phyloP scores from a whole-genome alignment of 768 basidiomycete species.

The Termitomyces sp. region DNA sequence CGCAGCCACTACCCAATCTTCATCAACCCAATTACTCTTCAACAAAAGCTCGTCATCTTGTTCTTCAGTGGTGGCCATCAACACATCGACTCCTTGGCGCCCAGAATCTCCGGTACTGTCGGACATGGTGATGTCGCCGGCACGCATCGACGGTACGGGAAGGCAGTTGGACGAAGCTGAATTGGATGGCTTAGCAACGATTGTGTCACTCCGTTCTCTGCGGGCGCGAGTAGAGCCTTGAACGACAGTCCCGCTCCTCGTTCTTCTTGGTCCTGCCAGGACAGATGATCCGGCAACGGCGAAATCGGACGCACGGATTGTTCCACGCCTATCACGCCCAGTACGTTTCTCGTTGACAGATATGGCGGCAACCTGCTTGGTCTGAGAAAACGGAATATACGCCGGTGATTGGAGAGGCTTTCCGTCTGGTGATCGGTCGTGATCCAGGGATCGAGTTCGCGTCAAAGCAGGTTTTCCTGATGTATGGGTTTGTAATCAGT shows the following conservation, averaged over 20 bases:
- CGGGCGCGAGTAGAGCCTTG: slow-evolving; percentile 10
- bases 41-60: slow-evolving; percentile 14
- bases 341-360: slow-evolving; percentile 7
- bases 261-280: slow-evolving; percentile 26
- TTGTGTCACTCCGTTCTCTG: slow-evolving; percentile 18
- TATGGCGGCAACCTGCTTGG: neutral
- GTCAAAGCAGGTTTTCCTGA: neutral
- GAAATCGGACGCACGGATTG: slow-evolving; percentile 45
- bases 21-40: slow-evolving; percentile 18
- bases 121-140: slow-evolving; percentile 6
- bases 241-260: slow-evolving; percentile 45
- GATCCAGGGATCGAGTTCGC: slow-evolving; percentile 11
- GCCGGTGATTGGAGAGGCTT: slow-evolving; percentile 10
- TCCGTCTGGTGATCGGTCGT: neutral
- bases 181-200: slow-evolving; percentile 12
- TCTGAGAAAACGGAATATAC: slow-evolving; percentile 8
- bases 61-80: slow-evolving; percentile 14
- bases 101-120: neutral
- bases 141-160: slow-evolving; percentile 1
- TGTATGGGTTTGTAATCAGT: neutral
- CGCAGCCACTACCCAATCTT: slow-evolving; percentile 30
- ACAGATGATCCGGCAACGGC: slow-evolving; percentile 9
- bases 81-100: slow-evolving; percentile 15
- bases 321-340: slow-evolving; percentile 36
- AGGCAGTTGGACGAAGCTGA: neutral